Conservation (phyloP, 768 basidiomycete genomes). For the Macrolepiota dolichaula region DNA sequence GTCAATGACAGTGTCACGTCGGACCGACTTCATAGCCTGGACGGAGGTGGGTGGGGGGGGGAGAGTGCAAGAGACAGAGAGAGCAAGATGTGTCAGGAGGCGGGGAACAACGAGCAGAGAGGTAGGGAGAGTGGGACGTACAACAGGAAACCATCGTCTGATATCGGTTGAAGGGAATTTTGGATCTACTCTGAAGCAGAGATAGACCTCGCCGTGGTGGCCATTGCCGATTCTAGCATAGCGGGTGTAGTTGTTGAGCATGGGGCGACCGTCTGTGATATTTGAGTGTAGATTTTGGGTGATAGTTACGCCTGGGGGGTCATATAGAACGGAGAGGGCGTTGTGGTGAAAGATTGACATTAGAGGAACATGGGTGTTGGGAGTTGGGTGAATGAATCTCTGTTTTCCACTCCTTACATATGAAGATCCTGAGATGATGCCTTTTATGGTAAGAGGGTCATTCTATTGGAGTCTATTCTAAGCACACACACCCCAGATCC, state of each 20-base stretch:
- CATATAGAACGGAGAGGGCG: constrained; percentile 24
- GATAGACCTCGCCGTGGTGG: constrained; percentile 87
- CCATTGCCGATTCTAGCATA: constrained; percentile 77
- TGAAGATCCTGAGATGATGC: constrained; percentile 31
- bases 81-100: not conserved
- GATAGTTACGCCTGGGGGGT: constrained; percentile 42
- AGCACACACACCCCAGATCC: constrained; percentile 1
- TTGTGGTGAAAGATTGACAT: constrained; percentile 23
- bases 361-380: constrained; percentile 13
- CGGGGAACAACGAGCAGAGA: not conserved
- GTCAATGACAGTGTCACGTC: constrained; percentile 66
- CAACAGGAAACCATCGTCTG: constrained; percentile 41
- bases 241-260: constrained; percentile 87
- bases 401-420: constrained; percentile 17
- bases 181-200: constrained; percentile 47
- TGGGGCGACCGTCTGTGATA: constrained; percentile 37
- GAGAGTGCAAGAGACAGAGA: not conserved
- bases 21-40: constrained; percentile 80
- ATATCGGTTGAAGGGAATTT: constrained; percentile 39
- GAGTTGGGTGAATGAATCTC: constrained; percentile 13
- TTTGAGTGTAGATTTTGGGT: constrained; percentile 45
- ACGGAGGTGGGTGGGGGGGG: too few species aligned
- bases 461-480: constrained; percentile 17
- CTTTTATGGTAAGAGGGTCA: constrained; percentile 27
- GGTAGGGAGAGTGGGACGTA: constrained; percentile 22